Evolutionary conservation across 2,329 filamentous ascomycete genomes (phyloP).

Genomic region (Paecilomyces dactylethromorphus): DNA sequence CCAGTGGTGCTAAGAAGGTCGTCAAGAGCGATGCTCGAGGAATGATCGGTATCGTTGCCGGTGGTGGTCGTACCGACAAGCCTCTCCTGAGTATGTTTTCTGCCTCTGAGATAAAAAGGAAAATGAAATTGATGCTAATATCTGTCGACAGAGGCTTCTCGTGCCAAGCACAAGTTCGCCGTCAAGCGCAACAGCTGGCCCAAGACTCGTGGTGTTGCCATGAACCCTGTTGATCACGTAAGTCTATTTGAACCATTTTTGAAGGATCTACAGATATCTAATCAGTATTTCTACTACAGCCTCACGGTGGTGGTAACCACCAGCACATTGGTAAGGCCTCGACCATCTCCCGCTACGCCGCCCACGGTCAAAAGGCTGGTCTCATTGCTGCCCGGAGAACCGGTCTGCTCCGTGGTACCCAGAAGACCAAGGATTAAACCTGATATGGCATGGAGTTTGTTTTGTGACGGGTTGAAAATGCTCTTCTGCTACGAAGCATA

Average conservation of each 20-base stretch:
- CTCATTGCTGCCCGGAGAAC: conserved; percentile 99
- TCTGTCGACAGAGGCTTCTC: conserved; percentile 73
- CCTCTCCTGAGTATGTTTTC: conserved; percentile 72
- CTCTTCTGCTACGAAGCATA: conserved; percentile 35
- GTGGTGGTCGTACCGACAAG: conserved; percentile 99
- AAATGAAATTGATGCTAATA: conserved; percentile 33
- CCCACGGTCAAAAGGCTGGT: conserved; percentile 99
- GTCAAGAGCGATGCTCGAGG: conserved; percentile 85
- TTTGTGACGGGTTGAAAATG: conserved; percentile 37
- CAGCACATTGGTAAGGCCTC: conserved; percentile 99
- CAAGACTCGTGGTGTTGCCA: conserved; percentile 99
- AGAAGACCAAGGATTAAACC: conserved; percentile 97
- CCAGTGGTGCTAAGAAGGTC: conserved; percentile 98
- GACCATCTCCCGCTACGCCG: conserved; percentile 96
- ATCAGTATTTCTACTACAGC: conserved; percentile 33
- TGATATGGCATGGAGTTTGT: conserved; percentile 55
- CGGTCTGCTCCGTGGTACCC: conserved; percentile 99
- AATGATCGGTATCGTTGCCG: conserved; percentile 99
- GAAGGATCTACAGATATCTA: conserved; percentile 9
- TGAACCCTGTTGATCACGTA: conserved; percentile 99
- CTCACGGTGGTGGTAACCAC: conserved; percentile 99
- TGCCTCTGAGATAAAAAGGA: neutral
- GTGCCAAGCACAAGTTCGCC: conserved; percentile 99
- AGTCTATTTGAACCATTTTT: conserved; percentile 19
- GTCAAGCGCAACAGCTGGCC: conserved; percentile 99